Evolutionary conservation across 2,329 filamentous ascomycete species (phyloP).

Genomic region (Endothia cerciana): DNA sequence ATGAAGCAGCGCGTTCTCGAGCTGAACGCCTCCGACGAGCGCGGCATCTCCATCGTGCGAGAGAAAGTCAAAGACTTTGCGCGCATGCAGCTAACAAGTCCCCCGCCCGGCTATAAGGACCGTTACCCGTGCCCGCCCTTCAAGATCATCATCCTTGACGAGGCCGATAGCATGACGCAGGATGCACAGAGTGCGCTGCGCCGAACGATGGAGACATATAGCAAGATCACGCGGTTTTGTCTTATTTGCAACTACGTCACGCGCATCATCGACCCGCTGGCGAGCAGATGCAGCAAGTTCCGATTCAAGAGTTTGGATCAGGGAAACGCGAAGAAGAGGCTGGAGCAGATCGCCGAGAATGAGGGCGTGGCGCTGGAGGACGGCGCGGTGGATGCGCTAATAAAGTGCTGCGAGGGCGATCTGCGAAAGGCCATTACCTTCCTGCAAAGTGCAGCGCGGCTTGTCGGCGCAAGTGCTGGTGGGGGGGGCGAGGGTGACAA

Average conservation of each 20-base stretch:
- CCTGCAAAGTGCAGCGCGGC: conserved; percentile 86
- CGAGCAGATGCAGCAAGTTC: conserved; percentile 93
- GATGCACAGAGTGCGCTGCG: conserved; percentile 92
- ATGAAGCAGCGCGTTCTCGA: conserved; percentile 95
- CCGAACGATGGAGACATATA: conserved; percentile 98
- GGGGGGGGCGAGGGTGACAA: conserved; percentile 53
- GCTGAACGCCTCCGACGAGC: conserved; percentile 98
- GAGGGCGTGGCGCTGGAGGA: conserved; percentile 78
- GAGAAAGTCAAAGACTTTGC: conserved; percentile 99
- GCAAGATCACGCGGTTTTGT: conserved; percentile 94
- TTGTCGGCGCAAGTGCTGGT: conserved; percentile 71
- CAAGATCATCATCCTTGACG: conserved; percentile 98
- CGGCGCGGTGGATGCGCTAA: conserved; percentile 81
- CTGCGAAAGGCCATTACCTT: conserved; percentile 95
- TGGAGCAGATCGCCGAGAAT: conserved; percentile 79
- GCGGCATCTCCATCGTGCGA: conserved; percentile 93
- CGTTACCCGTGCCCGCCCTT: conserved; percentile 94
- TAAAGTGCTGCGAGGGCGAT: conserved; percentile 90
- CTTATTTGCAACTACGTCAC: conserved; percentile 99
- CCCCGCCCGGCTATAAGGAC: conserved; percentile 68
- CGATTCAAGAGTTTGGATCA: conserved; percentile 95
- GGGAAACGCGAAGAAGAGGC: conserved; percentile 75
- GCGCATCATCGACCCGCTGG: conserved; percentile 94
- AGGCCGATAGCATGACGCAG: conserved; percentile 98
- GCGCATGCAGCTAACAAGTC: conserved; percentile 87